Percentiles rank a stretch among this genome's conserved stretches.
These are phyloP conservation scores for Arthrinium puccinioides DNA, from an alignment of 2,329 filamentous ascomycete genomes.

Conservation along the genomic window DNA sequence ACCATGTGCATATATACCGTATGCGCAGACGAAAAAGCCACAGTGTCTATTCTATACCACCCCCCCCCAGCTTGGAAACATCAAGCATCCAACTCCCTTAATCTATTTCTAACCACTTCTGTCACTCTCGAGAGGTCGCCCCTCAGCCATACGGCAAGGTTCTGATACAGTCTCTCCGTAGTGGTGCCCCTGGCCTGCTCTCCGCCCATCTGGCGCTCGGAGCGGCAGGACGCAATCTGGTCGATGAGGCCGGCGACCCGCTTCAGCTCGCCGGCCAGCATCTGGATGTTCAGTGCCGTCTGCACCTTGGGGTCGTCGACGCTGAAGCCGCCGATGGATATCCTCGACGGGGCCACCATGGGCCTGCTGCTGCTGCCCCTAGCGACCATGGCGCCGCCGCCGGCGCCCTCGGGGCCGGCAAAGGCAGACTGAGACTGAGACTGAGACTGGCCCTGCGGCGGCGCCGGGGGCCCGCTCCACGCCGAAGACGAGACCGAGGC, in stretches of 20 bases:
- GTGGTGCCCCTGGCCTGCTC: no score
- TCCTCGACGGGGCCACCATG: no score
- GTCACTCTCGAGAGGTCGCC: no score
- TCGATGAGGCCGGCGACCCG: slow-evolving; percentile 12
- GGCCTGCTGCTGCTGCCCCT: neutral
- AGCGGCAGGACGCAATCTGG: slow-evolving; percentile 4
- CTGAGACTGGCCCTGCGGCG: neutral
- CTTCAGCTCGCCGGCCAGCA: slow-evolving; percentile 15
- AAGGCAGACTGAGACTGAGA: neutral
- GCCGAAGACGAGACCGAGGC: neutral
- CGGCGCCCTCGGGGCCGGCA: slow-evolving; percentile 1
- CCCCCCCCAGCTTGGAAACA: no score
- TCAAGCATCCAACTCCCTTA: no score
- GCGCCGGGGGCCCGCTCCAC: neutral
- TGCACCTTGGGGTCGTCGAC: slow-evolving; percentile 16
- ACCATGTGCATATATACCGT: no score
- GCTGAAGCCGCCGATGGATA: slow-evolving; percentile 14
- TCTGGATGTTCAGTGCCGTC: slow-evolving; percentile 13
- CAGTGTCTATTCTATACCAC: no score
- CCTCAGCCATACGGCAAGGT: no score
- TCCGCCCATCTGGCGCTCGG: no score
- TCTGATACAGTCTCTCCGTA: no score
- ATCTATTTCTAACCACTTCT: no score
- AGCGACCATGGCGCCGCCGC: slow-evolving; percentile 3
- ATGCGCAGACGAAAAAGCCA: no score